Base-by-base conservation (phyloP, 2,329 filamentous ascomycete genomes). In the Cercospora berteroae region DNA sequence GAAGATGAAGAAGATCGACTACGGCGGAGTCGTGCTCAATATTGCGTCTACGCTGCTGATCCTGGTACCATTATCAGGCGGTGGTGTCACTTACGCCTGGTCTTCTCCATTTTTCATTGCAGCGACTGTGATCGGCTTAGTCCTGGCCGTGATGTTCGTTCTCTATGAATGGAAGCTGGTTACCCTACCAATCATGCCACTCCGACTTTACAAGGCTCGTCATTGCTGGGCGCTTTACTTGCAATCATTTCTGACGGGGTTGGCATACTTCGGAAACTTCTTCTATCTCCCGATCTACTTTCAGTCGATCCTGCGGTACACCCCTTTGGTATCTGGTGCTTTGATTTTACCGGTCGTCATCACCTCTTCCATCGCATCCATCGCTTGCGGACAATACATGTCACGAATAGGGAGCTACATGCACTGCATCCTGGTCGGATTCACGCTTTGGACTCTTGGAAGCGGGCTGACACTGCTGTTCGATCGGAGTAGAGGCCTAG, bases 31-130 rank as follows among this genome's bases (percentile, higher is more conserved):
- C 0, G 64, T 88, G 9, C 81, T 83, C 3, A 85, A 83, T 4
- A 86, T 85, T 0, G 77, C 83, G 6, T 87, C 83, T 0, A 83
- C 88, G 25, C 83, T 90, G 8, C 80, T 89, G 10, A 71, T 90
- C 1, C 80, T 90, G 20, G 87, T 90, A 50, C 88, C 88, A 0
- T 83, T 90, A 10, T 89, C 87, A 2, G 87, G 87, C 13, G 87
- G 85, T 64, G 74, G 75, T 2, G 68, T 70, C 55, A 67, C 63
- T 20, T 86, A 85, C 1, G 81, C 80, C 4, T 88, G 85, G 85
- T 73, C 80, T 27, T 86, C 84, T 12, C 80, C 86, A 0, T 83
- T 88, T 81, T 84, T 87, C 1, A 86, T 89, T 25, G 81, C 82
- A 8, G 52, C 52, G 25, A 56, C 52, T 18, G 25, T 10, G 5